Percentiles rank a stretch among this genome's conserved stretches.
These are phyloP conservation scores for Schizosaccharomyces osmophilus DNA, from an alignment of 805 yeast genomes.

Conservation along the genomic window DNA sequence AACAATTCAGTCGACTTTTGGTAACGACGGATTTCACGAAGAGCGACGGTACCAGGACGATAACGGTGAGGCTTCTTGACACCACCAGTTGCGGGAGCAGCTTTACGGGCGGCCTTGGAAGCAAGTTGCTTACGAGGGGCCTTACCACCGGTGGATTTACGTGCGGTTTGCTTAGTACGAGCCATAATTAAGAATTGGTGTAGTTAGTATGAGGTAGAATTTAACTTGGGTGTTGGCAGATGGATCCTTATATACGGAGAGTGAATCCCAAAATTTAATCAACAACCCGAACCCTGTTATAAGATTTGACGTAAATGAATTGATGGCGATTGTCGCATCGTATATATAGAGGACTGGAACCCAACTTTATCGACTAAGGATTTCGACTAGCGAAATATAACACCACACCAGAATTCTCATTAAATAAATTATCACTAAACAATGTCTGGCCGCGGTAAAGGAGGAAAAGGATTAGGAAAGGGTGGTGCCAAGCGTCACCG, in stretches of 20 bases:
- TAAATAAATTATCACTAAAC: background rate
- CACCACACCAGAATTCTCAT: too few relatives aligned
- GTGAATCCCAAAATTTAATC: background rate
- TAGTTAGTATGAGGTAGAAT: background rate
- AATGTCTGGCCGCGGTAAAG: conserved; percentile 5
- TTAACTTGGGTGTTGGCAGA: background rate
- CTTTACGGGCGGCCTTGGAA: conserved; percentile 74
- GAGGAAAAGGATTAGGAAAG: conserved; percentile 5
- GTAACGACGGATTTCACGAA: conserved; percentile 78
- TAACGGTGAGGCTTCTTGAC: conserved; percentile 84
- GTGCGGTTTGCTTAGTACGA: conserved; percentile 72
- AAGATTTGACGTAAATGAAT: background rate
- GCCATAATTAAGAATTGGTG: conserved; percentile 20
- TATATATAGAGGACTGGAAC: background rate
- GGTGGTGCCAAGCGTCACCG: conserved; percentile 40
- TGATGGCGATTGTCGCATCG: background rate
- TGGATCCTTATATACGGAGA: background rate
- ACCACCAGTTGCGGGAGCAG: conserved; percentile 66
- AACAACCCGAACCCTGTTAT: conserved; percentile 1
- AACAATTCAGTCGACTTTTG: conserved; percentile 71
- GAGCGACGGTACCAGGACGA: conserved; percentile 87
- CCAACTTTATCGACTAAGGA: background rate
- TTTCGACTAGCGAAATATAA: too few relatives aligned
- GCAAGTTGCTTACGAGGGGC: conserved; percentile 84
- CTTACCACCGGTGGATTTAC: conserved; percentile 80